Evolutionary conservation across 140 eudicot genomes (phyloP), one percentile per base, ranked within the genome.

Genomic region (Ambrosia hybrid): DNA sequence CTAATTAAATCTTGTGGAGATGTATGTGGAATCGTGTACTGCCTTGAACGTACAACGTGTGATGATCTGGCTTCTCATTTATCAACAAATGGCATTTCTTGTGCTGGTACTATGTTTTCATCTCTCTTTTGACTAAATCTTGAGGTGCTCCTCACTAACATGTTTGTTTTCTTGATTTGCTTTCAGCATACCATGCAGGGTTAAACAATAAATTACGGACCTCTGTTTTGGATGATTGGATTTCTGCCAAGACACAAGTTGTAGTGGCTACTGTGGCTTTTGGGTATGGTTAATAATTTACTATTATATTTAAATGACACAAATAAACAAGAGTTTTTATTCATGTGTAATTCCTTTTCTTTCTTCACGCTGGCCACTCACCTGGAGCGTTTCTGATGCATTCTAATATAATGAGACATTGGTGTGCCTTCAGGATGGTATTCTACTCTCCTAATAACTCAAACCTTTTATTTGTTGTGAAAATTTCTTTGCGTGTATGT

Each of bases 201-300:
- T 72, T 93, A 78, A 93, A 90, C 83, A 86, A 83, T 84, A 90
- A 87, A 75, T 38, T 93, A 73, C 86, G 97, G 65, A 93, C 86
- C 73, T 85, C 96, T 65, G 96, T 90, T 61, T 82, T 93, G 76
- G 96, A 93, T 84, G 85, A 88, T 73, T 93, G 99, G 99, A 86
- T 90, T 77, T 90, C 99, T 57, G 88, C 94, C 2, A 93, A 84
- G 77, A 86, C 82, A 64, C 97, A 88, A 81, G 91, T 93, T 45
- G 96, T 93, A 56, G 99, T 93, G 71, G 99, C 99, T 52, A 93
- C 99, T n/a, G 99, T 93, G 57, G 99, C 99, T 72, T 93, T 93
- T 78, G 99, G 97, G 96, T 92, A 87, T 67, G 87, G 34, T 49
- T 79, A 62, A 51, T 66, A 65, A 12, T 62, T 49, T 74, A 30